A percentile compares a stretch with the other conserved stretches of the same genome.
These are phyloP conservation scores for Rhodotorula sp. DNA, from an alignment of 1,284 basidiomycete species.

Conservation along the genomic window DNA sequence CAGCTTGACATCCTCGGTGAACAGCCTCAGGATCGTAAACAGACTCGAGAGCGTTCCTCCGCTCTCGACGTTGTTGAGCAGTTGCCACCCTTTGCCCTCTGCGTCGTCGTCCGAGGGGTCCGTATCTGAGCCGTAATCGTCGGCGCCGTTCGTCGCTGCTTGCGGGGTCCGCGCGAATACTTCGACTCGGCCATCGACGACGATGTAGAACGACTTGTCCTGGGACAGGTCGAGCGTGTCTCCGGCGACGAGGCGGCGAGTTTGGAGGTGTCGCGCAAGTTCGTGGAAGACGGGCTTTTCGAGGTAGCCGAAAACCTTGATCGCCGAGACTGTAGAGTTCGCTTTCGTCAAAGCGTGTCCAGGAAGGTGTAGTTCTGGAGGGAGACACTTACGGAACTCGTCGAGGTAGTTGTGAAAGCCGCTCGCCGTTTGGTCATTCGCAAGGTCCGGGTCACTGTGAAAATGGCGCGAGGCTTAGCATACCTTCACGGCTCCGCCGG, in stretches of 20 bases:
- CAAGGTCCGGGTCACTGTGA: conserved; percentile 73
- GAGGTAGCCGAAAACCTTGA: conserved; percentile 90
- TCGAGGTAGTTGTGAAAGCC: conserved; percentile 90
- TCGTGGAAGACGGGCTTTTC: conserved; percentile 97
- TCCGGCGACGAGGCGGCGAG: conserved; percentile 83
- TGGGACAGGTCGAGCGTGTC: conserved; percentile 83
- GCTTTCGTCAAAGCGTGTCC: neutral
- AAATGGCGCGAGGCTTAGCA: conserved; percentile 44
- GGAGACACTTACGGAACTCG: conserved; percentile 62
- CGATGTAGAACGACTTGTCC: conserved; percentile 92
- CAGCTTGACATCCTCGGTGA: conserved; percentile 95
- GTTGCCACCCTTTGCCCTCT: conserved; percentile 60
- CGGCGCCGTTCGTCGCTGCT: conserved; percentile 32
- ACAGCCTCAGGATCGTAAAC: conserved; percentile 91
- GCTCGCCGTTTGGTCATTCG: conserved; percentile 66
- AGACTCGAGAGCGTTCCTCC: conserved; percentile 92
- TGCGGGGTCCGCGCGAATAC: conserved; percentile 63
- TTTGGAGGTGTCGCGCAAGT: conserved; percentile 87
- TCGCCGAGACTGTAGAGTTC: conserved; percentile 64
- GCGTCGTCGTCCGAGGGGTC: conserved; percentile 83
- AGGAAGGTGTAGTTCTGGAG: neutral
- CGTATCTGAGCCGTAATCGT: conserved; percentile 49
- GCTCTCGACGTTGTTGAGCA: conserved; percentile 90
- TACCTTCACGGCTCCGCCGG: neutral
- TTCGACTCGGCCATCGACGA: conserved; percentile 77